Base-by-base conservation (phyloP, 768 basidiomycete species). In the Russula sp. region DNA sequence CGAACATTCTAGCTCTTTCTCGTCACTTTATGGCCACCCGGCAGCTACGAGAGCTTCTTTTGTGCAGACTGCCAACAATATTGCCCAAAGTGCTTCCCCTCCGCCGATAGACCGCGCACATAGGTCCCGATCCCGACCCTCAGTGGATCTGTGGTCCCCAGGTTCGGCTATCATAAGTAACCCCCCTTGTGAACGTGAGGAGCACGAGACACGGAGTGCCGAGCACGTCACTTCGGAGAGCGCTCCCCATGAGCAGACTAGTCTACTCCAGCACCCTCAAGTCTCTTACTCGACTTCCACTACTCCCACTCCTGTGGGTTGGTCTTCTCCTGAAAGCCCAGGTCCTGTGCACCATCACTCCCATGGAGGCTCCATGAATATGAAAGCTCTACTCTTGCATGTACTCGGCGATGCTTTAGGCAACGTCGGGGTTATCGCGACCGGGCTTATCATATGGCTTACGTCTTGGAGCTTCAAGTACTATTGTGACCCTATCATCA, bases 341-440 rank as follows among this genome's bases (percentile, higher is more conserved):
- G 69, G 66, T 9, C 74, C 75, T 49, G 60, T 77, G 9, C 61
- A 56, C 18, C 49, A 42, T 72, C 76, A 82, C 71, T 67, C 75
- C 22, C 84, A 86, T 69, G 75, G 76, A 9, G 87, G 86, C 0
- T 91, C 88, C 0, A 98, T 99, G 97, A 99, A 98, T 75, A 98
- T 98, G 95, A 88, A 80, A n/a, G 97, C 94, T 35, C 80, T 99
- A 1, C 79, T 98, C 37, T 76, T 99, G 34, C 97, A 99, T 73
- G 97, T 98, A 44, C 74, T 99, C 50, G 96, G 96, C 39, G 96
- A 99, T 77, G 96, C 96, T 59, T 82, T 99, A 31, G 97, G 97
- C 55, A 98, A 99, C 74, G 91, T 98, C 65, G 97, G 97, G 57
- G 97, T 99, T 65, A 97, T 99, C 63, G 86, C 88, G 40, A 92